These are phyloP conservation scores for Cytospora piceicola DNA, from an alignment of 2,329 filamentous ascomycete species.

Conservation along the genomic window DNA sequence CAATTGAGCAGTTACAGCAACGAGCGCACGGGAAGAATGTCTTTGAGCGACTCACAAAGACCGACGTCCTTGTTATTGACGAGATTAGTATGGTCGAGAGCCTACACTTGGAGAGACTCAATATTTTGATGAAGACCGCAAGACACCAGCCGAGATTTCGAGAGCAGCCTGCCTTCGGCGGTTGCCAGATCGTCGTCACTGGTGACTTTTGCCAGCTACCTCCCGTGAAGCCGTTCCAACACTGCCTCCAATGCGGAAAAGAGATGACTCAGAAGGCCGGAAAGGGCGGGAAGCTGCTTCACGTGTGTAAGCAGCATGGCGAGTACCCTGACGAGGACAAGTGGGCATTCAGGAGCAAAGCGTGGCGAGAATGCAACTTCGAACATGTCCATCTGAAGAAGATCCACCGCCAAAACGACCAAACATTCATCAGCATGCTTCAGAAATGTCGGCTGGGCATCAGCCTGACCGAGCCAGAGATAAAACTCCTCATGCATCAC, in stretches of 20 bases:
- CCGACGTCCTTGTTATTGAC: conserved; percentile 64
- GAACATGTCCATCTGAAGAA: conserved; percentile 54
- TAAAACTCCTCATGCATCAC: conserved; percentile 50
- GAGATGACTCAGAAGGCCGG: conserved; percentile 35
- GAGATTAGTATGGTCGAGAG: conserved; percentile 70
- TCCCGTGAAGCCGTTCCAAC: conserved; percentile 59
- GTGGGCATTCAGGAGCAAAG: conserved; percentile 62
- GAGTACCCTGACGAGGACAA: conserved; percentile 53
- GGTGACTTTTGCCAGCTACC: conserved; percentile 66
- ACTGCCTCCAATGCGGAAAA: conserved; percentile 55
- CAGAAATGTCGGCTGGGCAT: conserved; percentile 57
- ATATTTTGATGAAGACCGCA: conserved; percentile 49
- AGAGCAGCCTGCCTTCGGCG: conserved; percentile 43
- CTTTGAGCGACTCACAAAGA: conserved; percentile 44
- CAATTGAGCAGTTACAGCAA: conserved; percentile 41
- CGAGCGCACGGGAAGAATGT: conserved; percentile 41
- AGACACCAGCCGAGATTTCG: conserved; percentile 27
- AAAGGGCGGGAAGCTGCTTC: conserved; percentile 31
- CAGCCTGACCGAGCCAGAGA: conserved; percentile 43
- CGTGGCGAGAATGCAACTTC: conserved; percentile 61
- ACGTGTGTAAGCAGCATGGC: conserved; percentile 43
- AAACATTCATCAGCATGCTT: conserved; percentile 57
- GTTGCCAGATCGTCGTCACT: conserved; percentile 59
- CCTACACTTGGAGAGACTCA: conserved; percentile 55
- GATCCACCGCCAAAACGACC: conserved; percentile 62